A percentile compares a stretch with the other conserved stretches of the same genome.
These are phyloP conservation scores for Botrytis tulipae DNA, from an alignment of 2,329 filamentous ascomycete species.

Conservation along the genomic window DNA sequence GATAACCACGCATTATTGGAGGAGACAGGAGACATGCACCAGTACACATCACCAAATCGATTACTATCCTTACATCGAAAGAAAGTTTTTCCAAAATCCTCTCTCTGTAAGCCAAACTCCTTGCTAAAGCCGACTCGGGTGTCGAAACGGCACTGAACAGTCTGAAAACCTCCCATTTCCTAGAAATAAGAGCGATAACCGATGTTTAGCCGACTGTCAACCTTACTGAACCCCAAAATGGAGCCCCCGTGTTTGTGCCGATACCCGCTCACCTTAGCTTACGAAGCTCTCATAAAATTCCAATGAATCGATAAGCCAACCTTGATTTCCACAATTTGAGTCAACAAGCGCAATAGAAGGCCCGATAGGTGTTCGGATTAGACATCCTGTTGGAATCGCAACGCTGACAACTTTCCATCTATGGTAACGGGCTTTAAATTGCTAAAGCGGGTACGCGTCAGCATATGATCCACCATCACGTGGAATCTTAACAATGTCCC, in stretches of 20 bases:
- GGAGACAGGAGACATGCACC: background rate
- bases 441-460: background rate
- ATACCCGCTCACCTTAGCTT: background rate
- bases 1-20: background rate
- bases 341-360: background rate
- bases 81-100: background rate
- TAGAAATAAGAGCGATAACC: background rate
- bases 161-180: background rate
- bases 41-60: background rate
- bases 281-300: background rate
- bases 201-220: background rate
- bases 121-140: background rate
- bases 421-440: background rate
- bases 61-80: background rate
- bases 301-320: background rate
- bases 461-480: background rate
- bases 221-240: background rate
- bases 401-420: background rate
- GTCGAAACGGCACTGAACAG: background rate
- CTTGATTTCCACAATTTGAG: background rate
- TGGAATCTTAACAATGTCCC: background rate
- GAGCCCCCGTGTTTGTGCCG: background rate
- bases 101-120: background rate
- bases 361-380: background rate
- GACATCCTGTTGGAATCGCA: background rate